A percentile compares a stretch with the other conserved stretches of the same genome.
These are phyloP conservation scores for Mediolabrus comicus DNA, from an alignment of 108 stramenopile genomes.

Conservation along the genomic window DNA sequence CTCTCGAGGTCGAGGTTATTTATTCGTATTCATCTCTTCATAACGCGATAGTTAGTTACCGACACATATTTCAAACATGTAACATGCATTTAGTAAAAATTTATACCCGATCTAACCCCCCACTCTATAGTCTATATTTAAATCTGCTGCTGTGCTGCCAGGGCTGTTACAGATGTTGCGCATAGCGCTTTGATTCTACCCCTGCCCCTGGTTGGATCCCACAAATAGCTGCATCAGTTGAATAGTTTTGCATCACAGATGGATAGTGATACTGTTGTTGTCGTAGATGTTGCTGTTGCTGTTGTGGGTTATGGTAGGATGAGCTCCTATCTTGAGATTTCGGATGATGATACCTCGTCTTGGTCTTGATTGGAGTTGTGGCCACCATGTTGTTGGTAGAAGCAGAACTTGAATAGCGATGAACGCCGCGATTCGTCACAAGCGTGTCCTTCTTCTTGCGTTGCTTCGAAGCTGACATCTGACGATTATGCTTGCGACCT, in stretches of 20 bases:
- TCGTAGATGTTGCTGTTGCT: background rate
- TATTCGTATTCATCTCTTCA: too few species aligned
- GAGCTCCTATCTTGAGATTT: too few species aligned
- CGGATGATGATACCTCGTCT: background rate
- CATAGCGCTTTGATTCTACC: background rate
- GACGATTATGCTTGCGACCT: background rate
- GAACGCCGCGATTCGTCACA: background rate
- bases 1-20: too few species aligned
- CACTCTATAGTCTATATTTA: too few species aligned
- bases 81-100: too few species aligned
- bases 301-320: too few species aligned
- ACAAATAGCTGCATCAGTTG: background rate
- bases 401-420: background rate
- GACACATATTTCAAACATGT: too few species aligned
- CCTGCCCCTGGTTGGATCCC: background rate
- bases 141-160: background rate
- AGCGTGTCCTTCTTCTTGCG: slow-evolving; percentile 21
- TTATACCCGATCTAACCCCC: too few species aligned
- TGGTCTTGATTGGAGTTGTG: background rate
- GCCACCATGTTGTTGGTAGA: background rate
- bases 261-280: background rate
- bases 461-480: slow-evolving; percentile 3
- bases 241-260: background rate
- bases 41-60: too few species aligned
- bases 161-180: background rate